Evolutionary conservation across 2,329 filamentous ascomycete genomes (phyloP), one percentile per base, ranked within the genome.

Genomic region (Zymoseptoria crescenta): DNA sequence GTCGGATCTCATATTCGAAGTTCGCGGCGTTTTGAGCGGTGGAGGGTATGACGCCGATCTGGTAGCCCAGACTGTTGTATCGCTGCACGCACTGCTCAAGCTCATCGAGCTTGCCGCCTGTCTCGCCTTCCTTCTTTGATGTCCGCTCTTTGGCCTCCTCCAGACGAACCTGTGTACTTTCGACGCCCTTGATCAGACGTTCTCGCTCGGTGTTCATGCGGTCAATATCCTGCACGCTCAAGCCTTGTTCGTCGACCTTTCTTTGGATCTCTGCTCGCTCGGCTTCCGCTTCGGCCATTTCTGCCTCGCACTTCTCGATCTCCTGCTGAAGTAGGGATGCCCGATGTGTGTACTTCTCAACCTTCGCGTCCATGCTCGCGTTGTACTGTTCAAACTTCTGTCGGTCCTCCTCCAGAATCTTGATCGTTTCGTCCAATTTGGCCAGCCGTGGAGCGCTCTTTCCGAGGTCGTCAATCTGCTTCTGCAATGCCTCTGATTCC

Each of bases 221-320:
- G 81, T 99, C 94, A 71, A 99, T 97, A 81, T 99, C 94, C 76
- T 94, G 89, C 76, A 96, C 95, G 69, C 91, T 95, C 72, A 99
- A 92, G 2, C 94, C 94, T 71, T 96, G 91, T 67, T 88, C 87
- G 74, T 97, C 94, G 28, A 99, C 91, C 29, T 88, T 86, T 60
- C 87, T 86, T 73, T 97, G 93, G 8, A 99, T 81, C 29, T 82
- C 81, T 49, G 84, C 78, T 62, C 91, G 85, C 73, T 99, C 94
- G 16, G 88, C 86, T 64, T 97, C 92, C 0, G 88, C 88, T 67
- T 90, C 88, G 59, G 83, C 81, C 35, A 96, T 78, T 68, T 96
- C 91, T 8, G 81, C 77, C 56, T 87, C 79, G 21, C 91, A 83
- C 72, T 92, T 93, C 55, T 89, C 85, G 29, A 96, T 85, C 72